Evolutionary conservation across 331 rosid species (phyloP), one percentile per base, ranked within the genome.

Genomic region (Acacia concinna): DNA sequence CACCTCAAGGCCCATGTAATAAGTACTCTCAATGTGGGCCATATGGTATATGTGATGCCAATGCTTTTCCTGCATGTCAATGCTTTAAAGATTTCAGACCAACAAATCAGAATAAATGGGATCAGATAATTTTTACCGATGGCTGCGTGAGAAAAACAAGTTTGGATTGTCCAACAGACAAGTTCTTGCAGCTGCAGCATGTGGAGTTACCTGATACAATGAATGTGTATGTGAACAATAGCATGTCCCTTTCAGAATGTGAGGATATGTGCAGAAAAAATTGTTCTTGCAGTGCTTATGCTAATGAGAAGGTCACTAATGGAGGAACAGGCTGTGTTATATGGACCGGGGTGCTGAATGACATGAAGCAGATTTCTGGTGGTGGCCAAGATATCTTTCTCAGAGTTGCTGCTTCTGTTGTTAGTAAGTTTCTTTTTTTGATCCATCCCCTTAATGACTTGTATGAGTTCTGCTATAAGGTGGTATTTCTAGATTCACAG

Each of bases 1-100:
- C 87, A 0, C 88, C 90, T 0, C 80, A 65, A 6, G 87, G 84
- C 38, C 82, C 75, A 77, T 90, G 91, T 37, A 91, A 90, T 66
- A 0, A 0, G 0, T 90, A 87, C 77, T 49, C 8, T 2, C 77
- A 54, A 35, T 90, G 94, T 54, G 90, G 86, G 21, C 78, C 79
- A 1, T 85, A 78, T 20, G 86, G 89, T 2, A 35, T 85, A 4
- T 88, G 89, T 25, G 84, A 87, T 71, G 31, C 81, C 28, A 76
- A 73, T 70, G 73, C 75, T n/a, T 85, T 82, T 1, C 91, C 89
- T 11, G 81, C 68, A 23, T 88, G 91, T 69, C 35, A 73, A 37
- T 37, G 41, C 41, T 37, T 37, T 37, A 8, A 7, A 37, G 41
- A 10, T 37, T 37, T 37, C 41, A 37, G 11, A 37, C 41, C 41